A percentile compares a stretch with the other conserved stretches of the same genome.
Conservation (phyloP, 805 yeast species). For the Candida patagonica region DNA sequence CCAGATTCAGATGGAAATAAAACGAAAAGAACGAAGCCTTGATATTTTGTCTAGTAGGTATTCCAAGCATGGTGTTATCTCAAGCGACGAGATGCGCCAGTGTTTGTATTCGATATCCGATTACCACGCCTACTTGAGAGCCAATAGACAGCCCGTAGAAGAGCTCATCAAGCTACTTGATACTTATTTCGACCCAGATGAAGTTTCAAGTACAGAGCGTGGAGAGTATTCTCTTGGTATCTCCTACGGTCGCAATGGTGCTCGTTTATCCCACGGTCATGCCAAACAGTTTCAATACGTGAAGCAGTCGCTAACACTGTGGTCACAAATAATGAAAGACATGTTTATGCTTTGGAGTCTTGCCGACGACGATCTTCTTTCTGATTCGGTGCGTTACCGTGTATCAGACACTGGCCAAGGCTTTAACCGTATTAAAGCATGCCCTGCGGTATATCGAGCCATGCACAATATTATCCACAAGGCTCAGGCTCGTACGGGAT, state of each 20-base stretch:
- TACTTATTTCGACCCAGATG: slow-evolving; percentile 35
- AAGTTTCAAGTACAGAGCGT: slow-evolving; percentile 24
- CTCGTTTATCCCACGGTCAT: slow-evolving; percentile 66
- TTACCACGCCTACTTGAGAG: slow-evolving; percentile 59
- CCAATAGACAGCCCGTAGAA: slow-evolving; percentile 59
- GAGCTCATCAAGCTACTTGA: slow-evolving; percentile 49
- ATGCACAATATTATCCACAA: slow-evolving; percentile 63
- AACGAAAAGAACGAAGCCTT: slow-evolving; percentile 59
- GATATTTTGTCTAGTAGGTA: slow-evolving; percentile 39
- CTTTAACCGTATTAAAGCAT: slow-evolving; percentile 62
- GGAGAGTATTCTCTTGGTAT: slow-evolving; percentile 48
- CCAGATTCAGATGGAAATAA: slow-evolving; percentile 50
- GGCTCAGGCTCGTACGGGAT: slow-evolving; percentile 51
- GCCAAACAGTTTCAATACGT: slow-evolving; percentile 66
- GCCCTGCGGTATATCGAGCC: slow-evolving; percentile 58
- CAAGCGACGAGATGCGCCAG: slow-evolving; percentile 59
- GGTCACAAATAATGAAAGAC: slow-evolving; percentile 73
- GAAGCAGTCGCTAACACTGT: slow-evolving; percentile 59
- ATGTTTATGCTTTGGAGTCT: slow-evolving; percentile 70
- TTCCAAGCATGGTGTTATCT: slow-evolving; percentile 21
- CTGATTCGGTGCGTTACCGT: slow-evolving; percentile 41
- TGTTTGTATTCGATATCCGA: slow-evolving; percentile 72
- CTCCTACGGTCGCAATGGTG: slow-evolving; percentile 55
- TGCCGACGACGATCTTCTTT: slow-evolving; percentile 64
- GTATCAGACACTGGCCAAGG: slow-evolving; percentile 75